Evolutionary conservation across 495 filamentous ascomycete species (phyloP).

Genomic region (Penicillium pancosmium): DNA sequence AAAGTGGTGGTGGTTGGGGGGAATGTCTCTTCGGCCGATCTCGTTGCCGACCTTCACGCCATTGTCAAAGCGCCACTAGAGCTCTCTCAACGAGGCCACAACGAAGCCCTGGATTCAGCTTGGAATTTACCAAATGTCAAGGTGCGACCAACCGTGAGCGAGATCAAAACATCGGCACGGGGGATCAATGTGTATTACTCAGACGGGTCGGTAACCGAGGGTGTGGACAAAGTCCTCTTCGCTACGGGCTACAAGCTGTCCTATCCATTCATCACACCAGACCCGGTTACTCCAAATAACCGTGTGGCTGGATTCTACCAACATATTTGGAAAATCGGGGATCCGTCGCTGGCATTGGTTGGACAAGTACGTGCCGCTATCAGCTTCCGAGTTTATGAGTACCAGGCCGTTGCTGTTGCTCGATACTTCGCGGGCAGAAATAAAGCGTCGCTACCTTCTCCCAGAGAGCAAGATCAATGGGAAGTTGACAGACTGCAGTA

Average conservation of each 20-base stretch:
- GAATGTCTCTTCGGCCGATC: slow-evolving; percentile 33
- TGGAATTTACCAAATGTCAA: slow-evolving; percentile 30
- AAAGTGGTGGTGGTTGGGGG: slow-evolving; percentile 35
- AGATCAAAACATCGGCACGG: slow-evolving; percentile 3
- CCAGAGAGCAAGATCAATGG: slow-evolving; percentile 47
- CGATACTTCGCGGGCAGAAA: slow-evolving; percentile 49
- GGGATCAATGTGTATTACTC: slow-evolving; percentile 30
- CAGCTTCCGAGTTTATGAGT: slow-evolving; percentile 56
- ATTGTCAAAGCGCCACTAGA: slow-evolving; percentile 26
- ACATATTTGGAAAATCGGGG: slow-evolving; percentile 33
- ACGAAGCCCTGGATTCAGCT: slow-evolving; percentile 22
- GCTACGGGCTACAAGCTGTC: slow-evolving; percentile 54
- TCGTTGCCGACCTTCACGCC: slow-evolving; percentile 31
- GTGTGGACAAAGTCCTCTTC: slow-evolving; percentile 54
- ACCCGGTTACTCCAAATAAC: slow-evolving; percentile 31
- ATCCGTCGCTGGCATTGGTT: slow-evolving; percentile 32
- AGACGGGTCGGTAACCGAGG: slow-evolving; percentile 37
- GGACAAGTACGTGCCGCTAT: slow-evolving; percentile 50
- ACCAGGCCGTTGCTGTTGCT: slow-evolving; percentile 54
- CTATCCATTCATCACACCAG: slow-evolving; percentile 39
- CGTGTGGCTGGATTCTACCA: slow-evolving; percentile 33
- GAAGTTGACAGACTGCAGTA: slow-evolving; percentile 44
- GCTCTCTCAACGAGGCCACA: slow-evolving; percentile 25
- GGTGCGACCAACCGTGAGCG: slow-evolving; percentile 21
- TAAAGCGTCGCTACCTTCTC: slow-evolving; percentile 30